Conservation (phyloP, 176 grass and related monocot genomes). For the Oryza glaberrima region DNA sequence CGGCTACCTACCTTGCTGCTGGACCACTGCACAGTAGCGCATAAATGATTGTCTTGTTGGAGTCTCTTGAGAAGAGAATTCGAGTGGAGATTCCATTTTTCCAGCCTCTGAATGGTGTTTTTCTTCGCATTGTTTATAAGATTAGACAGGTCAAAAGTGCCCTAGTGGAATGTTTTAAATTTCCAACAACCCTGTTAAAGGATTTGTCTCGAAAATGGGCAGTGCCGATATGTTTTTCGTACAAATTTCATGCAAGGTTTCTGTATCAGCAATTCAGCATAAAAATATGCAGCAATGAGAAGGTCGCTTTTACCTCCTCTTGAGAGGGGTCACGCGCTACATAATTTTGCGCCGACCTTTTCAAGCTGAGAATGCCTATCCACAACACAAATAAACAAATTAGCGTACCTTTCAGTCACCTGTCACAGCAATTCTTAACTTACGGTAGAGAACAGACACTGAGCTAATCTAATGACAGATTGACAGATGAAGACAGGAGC, state of each 20-base stretch:
- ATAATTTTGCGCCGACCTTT: slow-evolving; percentile 30
- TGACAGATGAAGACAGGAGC: background rate
- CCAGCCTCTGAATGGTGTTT: background rate
- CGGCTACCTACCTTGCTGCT: slow-evolving; percentile 9
- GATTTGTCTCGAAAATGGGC: background rate
- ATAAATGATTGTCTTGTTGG: slow-evolving; percentile 35
- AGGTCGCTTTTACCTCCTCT: background rate
- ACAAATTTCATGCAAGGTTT: background rate
- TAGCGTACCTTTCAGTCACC: slow-evolving; percentile 33
- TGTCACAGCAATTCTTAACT: slow-evolving; percentile 29
- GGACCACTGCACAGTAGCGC: slow-evolving; percentile 43
- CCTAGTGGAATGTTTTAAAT: background rate
- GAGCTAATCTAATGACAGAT: background rate
- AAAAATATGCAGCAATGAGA: background rate
- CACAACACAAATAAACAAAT: slow-evolving; percentile 3
- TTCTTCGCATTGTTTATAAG: background rate
- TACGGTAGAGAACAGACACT: background rate
- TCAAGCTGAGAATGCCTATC: slow-evolving; percentile 37
- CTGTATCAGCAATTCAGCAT: background rate
- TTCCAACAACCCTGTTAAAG: background rate
- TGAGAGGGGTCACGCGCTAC: background rate
- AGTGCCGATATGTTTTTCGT: background rate
- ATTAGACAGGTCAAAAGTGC: background rate
- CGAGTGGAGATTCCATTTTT: background rate
- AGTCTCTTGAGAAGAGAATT: background rate